Percentiles rank a stretch among this genome's conserved stretches.
Evolutionary conservation across 75 land plant genomes (phyloP).

Genomic region (Picea sitchensis): DNA sequence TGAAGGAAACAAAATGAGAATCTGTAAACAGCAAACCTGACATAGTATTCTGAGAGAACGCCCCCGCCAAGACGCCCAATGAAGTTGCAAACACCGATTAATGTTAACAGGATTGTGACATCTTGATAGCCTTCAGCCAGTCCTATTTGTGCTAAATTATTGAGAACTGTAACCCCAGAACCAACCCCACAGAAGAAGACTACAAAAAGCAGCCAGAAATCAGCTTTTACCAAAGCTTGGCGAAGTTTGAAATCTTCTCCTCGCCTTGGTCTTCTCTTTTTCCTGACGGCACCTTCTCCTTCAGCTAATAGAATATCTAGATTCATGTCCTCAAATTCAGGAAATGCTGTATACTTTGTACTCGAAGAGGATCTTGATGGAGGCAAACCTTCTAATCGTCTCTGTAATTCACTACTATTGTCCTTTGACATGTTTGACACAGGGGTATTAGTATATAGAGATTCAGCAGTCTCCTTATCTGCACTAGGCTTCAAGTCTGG

Average conservation of each 20-base stretch:
- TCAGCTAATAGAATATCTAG: slow-evolving; percentile 25
- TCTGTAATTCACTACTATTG: slow-evolving; percentile 1
- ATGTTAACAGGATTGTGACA: slow-evolving; percentile 38
- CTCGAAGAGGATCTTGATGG: neutral
- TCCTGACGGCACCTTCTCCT: slow-evolving; percentile 35
- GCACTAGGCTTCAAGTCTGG: neutral
- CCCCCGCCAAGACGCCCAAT: slow-evolving; percentile 51
- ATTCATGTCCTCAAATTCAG: slow-evolving; percentile 26
- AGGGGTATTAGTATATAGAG: neutral
- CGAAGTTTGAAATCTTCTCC: slow-evolving; percentile 46
- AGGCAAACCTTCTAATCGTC: neutral
- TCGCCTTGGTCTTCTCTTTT: slow-evolving; percentile 32
- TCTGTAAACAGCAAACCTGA: slow-evolving; percentile 14
- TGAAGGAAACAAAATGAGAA: neutral
- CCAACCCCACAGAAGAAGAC: slow-evolving; percentile 54
- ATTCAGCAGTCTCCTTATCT: neutral
- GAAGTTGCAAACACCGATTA: slow-evolving; percentile 37
- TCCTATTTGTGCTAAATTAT: slow-evolving; percentile 51
- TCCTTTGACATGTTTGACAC: neutral
- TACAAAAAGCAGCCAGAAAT: slow-evolving; percentile 50
- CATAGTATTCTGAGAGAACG: slow-evolving; percentile 28
- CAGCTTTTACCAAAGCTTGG: slow-evolving; percentile 45
- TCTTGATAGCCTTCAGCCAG: slow-evolving; percentile 44
- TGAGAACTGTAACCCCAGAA: slow-evolving; percentile 35
- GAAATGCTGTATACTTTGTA: neutral